Conservation (phyloP, 192 early-diverging fungal species). For the Entomortierella parvispora region DNA sequence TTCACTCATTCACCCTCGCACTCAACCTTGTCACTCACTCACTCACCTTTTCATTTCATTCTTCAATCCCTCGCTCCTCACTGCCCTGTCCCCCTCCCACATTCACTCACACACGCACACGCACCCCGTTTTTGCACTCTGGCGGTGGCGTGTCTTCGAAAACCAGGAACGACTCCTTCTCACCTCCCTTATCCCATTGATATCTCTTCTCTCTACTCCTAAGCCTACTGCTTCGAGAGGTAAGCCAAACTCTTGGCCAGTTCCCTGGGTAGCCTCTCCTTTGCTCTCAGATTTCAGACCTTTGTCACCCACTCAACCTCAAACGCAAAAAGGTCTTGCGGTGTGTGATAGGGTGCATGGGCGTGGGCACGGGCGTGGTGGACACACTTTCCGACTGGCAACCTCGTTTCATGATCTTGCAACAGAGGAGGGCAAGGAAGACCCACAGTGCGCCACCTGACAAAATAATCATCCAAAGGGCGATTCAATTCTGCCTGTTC, state of each 20-base stretch:
- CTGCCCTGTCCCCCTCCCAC: background rate
- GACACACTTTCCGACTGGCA: background rate
- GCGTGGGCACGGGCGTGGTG: too few relatives aligned
- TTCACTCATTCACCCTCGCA: background rate
- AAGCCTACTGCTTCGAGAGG: too few relatives aligned
- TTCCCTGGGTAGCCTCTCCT: background rate
- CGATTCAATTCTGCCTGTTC: background rate
- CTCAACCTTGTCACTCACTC: background rate
- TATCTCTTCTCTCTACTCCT: too few relatives aligned
- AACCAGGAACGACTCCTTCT: background rate
- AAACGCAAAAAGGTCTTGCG: background rate
- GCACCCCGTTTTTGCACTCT: background rate
- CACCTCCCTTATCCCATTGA: background rate
- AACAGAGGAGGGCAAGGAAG: too few relatives aligned
- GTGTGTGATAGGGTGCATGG: too few relatives aligned
- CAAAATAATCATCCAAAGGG: too few relatives aligned
- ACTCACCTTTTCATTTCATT: background rate
- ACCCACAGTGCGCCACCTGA: too few relatives aligned
- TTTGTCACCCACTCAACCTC: background rate
- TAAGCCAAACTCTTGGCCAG: background rate
- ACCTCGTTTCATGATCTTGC: background rate
- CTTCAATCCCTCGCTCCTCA: background rate
- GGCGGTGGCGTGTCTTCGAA: background rate
- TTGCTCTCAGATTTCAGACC: background rate
- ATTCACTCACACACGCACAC: background rate